Evolutionary conservation across 768 basidiomycete genomes (phyloP).

Genomic region (Leccinum disarticulatum): DNA sequence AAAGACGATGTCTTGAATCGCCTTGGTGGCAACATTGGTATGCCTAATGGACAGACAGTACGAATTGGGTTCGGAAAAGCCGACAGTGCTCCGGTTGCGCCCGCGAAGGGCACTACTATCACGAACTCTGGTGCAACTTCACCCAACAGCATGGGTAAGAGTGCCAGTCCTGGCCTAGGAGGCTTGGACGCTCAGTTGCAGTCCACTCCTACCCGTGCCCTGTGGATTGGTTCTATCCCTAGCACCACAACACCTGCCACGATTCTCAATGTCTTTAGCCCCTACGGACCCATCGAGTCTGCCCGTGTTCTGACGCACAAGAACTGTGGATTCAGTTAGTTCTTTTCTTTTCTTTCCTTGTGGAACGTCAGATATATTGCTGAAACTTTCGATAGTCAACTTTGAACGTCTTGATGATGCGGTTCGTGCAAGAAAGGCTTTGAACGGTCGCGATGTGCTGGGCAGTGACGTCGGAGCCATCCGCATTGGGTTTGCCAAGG

Average conservation of each 20-base stretch:
- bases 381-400: constrained; percentile 59
- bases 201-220: constrained; percentile 88
- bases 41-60: constrained; percentile 94
- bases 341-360: background rate
- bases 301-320: constrained; percentile 96
- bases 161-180: constrained; percentile 53
- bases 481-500: constrained; percentile 94
- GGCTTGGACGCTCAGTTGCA: constrained; percentile 85
- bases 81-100: constrained; percentile 91
- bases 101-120: constrained; percentile 69
- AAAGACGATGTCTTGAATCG: constrained; percentile 98
- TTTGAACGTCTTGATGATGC: constrained; percentile 98
- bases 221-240: constrained; percentile 98
- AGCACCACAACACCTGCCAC: constrained; percentile 93
- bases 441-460: constrained; percentile 94
- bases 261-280: constrained; percentile 93
- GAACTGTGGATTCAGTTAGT: constrained; percentile 89
- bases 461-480: constrained; percentile 97
- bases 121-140: constrained; percentile 66
- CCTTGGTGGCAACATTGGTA: constrained; percentile 89
- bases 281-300: constrained; percentile 96
- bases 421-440: constrained; percentile 89
- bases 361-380: background rate
- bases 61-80: constrained; percentile 98
- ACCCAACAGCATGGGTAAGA: constrained; percentile 53